These are phyloP conservation scores for Athelia sp. DNA, from an alignment of 1,284 basidiomycete genomes.

Conservation along the genomic window DNA sequence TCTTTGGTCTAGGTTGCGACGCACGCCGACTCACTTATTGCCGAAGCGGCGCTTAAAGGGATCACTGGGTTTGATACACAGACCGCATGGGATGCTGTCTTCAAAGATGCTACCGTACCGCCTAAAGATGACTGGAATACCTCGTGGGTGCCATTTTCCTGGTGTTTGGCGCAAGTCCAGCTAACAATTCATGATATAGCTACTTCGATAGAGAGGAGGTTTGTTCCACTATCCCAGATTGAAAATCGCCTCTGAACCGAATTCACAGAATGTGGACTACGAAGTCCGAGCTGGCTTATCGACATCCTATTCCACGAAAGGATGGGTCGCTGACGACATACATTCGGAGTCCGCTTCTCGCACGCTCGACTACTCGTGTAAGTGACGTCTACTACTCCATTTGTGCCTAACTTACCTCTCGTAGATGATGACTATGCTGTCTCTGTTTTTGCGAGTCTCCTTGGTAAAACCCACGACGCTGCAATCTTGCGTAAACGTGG, in stretches of 20 bases:
- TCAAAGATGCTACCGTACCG: slow-evolving; percentile 69
- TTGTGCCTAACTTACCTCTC: neutral
- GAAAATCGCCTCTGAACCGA: neutral
- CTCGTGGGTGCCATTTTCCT: slow-evolving; percentile 29
- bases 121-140: slow-evolving; percentile 53
- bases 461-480: slow-evolving; percentile 48
- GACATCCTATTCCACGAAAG: slow-evolving; percentile 58
- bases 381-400: slow-evolving; percentile 14
- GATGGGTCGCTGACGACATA: slow-evolving; percentile 77
- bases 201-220: slow-evolving; percentile 77
- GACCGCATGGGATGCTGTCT: slow-evolving; percentile 70
- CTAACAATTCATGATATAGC: slow-evolving; percentile 23
- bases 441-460: slow-evolving; percentile 50
- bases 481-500: slow-evolving; percentile 52
- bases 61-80: slow-evolving; percentile 59
- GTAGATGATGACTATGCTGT: slow-evolving; percentile 78
- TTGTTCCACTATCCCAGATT: neutral
- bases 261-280: slow-evolving; percentile 63
- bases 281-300: slow-evolving; percentile 79
- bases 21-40: slow-evolving; percentile 77
- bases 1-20: slow-evolving; percentile 54
- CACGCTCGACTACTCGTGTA: slow-evolving; percentile 77
- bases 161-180: neutral
- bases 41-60: slow-evolving; percentile 71
- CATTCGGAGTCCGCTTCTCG: slow-evolving; percentile 77